phyloP scores from a whole-genome alignment of 2,329 filamentous ascomycete genomes.

The Boeremia exigua region DNA sequence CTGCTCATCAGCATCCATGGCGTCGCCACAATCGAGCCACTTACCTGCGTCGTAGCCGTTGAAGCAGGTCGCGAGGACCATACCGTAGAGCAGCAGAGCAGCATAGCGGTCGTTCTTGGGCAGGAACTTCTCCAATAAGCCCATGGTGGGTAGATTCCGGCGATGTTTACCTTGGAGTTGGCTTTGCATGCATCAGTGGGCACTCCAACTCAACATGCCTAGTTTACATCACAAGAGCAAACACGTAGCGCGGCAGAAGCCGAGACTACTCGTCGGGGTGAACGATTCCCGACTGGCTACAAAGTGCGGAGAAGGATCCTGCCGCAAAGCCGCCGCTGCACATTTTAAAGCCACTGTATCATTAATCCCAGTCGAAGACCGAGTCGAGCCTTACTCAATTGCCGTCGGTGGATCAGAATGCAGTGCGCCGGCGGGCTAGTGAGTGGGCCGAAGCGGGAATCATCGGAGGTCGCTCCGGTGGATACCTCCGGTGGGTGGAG shows the following conservation, averaged over 20 bases:
- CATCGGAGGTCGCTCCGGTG: background rate
- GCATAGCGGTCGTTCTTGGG: slow-evolving; percentile 14
- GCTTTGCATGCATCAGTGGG: too few relatives aligned
- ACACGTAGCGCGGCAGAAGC: background rate
- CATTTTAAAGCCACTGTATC: background rate
- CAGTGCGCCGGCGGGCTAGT: slow-evolving; percentile 1
- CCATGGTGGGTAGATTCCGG: background rate
- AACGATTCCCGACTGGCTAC: background rate
- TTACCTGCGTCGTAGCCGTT: slow-evolving; percentile 18
- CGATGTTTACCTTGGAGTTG: too few relatives aligned
- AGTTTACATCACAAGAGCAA: background rate
- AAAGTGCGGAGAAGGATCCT: background rate
- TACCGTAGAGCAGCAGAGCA: slow-evolving; percentile 11
- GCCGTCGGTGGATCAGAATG: background rate
- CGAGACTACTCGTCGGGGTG: background rate
- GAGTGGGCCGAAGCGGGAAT: background rate
- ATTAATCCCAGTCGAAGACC: background rate
- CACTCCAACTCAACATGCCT: background rate
- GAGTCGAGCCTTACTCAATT: background rate
- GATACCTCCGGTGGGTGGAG: background rate
- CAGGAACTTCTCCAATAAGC: slow-evolving; percentile 6
- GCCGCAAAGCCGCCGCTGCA: background rate
- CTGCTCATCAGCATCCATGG: background rate
- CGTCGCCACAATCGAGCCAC: background rate
- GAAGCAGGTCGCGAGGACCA: slow-evolving; percentile 14